Evolutionary conservation across 176 grass and related monocot species (phyloP), one percentile per base, ranked within the genome.

Genomic region (Saccharum officinarum): DNA sequence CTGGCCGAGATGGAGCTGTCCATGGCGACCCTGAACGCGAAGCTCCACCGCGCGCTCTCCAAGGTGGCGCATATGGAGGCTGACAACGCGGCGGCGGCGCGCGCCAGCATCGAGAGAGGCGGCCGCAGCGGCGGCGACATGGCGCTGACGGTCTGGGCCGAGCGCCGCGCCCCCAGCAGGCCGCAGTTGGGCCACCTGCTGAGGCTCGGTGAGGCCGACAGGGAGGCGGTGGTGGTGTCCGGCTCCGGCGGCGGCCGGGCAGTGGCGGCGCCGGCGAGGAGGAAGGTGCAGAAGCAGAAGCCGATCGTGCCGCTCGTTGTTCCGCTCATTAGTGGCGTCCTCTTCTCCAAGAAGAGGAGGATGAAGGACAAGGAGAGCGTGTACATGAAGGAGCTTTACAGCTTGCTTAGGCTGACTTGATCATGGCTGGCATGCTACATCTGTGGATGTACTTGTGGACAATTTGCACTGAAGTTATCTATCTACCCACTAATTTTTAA

Each of bases 41-140:
- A 99, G 85, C 84, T 99, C 66, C 88, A 89, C 64, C 91, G 80
- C 12, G 84, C 83, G 71, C 61, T 91, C 42, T 92, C 86, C 7
- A 98, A 83, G 76, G 50, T 94, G 33, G 87, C 93, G 2, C 87
- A 92, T 84, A 91, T 94, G 65, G 91, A 95, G 85, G 89, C 87
- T 13, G 47, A 84, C 71, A 94, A 81, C 15, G 85, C 78, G 45
- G 91, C 84, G 41, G 88, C 87, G 75, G 87, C 54, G 81, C 75
- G 68, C 8, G 80, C 80, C 37, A 60, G 39, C 68, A 79, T 87
- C 68, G 55, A 83, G 80, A 73, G 80, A 14, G 73, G 71, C 20
- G 23, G n/a, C 57, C 1, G 70, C 72, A 38, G 38, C 45, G 18
- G 68, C 71, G 59, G 49, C 67, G 67, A 45, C 73, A 57, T 44